phyloP scores from a whole-genome alignment of 169 alveolate species.

The Amoebophrya sp. region DNA sequence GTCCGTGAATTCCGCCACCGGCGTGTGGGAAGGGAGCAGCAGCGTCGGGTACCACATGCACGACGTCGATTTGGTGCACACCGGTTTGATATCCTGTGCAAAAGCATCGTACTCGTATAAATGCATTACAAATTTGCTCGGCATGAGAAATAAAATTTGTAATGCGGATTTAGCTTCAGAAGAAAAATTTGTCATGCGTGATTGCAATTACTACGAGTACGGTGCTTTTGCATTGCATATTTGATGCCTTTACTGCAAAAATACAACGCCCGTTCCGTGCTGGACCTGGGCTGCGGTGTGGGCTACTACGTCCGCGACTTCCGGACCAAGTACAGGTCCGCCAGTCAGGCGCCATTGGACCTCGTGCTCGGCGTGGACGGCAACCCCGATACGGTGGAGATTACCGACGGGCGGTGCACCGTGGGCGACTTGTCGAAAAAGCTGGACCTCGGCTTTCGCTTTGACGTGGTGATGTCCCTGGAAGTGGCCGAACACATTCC shows the following conservation, averaged over 20 bases:
- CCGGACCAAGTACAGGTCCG: neutral
- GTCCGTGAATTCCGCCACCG: neutral
- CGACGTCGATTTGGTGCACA: neutral
- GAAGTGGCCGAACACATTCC: neutral
- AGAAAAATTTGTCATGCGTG: no score
- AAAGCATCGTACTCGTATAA: no score
- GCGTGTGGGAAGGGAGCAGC: neutral
- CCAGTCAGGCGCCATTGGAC: neutral
- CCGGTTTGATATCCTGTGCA: no score
- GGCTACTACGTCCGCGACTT: slow-evolving; percentile 12
- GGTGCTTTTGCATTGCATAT: neutral
- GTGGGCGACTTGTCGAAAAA: neutral
- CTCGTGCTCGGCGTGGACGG: slow-evolving; percentile 12
- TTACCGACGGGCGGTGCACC: neutral
- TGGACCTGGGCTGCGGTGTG: neutral
- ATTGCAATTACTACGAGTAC: no score
- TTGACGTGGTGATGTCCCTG: neutral
- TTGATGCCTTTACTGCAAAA: neutral
- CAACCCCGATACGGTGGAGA: neutral
- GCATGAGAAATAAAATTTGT: no score
- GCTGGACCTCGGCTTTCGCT: neutral
- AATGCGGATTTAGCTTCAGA: no score
- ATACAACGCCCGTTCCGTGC: neutral
- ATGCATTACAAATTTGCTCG: no score
- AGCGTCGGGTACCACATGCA: neutral